Evolutionary conservation across 768 basidiomycete genomes (phyloP).

Genomic region (Lentinus tigrinus): DNA sequence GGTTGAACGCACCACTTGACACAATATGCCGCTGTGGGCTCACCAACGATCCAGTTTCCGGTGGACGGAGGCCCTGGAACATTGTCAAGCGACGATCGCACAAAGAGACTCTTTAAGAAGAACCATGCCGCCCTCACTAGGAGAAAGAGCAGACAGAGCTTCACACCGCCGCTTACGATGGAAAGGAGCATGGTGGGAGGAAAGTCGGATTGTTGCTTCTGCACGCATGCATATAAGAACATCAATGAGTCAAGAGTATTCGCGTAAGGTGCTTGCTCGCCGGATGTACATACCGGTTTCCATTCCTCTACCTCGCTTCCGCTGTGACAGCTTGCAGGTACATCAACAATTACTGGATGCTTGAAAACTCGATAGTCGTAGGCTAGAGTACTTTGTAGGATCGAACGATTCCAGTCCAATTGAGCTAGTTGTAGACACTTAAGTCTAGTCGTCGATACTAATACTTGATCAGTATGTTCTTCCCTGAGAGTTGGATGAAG

Average conservation of each 20-base stretch:
- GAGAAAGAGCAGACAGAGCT: neutral
- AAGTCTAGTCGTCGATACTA: too few species aligned
- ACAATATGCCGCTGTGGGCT: neutral
- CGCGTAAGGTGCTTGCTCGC: neutral
- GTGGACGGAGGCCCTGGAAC: constrained; percentile 7
- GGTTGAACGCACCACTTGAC: neutral
- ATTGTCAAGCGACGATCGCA: neutral
- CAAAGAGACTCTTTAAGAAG: neutral
- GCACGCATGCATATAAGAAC: neutral
- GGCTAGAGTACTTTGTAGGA: too few species aligned
- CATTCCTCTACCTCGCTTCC: too few species aligned
- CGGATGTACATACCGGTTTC: too few species aligned
- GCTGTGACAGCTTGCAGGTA: too few species aligned
- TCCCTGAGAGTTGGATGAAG: too few species aligned
- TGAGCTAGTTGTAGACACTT: too few species aligned
- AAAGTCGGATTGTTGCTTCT: too few species aligned
- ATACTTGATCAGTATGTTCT: too few species aligned
- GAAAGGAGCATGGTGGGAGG: neutral
- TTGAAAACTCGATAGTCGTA: too few species aligned
- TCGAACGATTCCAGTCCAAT: too few species aligned
- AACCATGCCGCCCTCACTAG: neutral
- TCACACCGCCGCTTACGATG: neutral
- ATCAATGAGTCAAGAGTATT: neutral
- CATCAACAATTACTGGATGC: too few species aligned
- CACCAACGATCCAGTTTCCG: neutral